Conservation (phyloP, 2,329 filamentous ascomycete species). For the Eutypa lata region DNA sequence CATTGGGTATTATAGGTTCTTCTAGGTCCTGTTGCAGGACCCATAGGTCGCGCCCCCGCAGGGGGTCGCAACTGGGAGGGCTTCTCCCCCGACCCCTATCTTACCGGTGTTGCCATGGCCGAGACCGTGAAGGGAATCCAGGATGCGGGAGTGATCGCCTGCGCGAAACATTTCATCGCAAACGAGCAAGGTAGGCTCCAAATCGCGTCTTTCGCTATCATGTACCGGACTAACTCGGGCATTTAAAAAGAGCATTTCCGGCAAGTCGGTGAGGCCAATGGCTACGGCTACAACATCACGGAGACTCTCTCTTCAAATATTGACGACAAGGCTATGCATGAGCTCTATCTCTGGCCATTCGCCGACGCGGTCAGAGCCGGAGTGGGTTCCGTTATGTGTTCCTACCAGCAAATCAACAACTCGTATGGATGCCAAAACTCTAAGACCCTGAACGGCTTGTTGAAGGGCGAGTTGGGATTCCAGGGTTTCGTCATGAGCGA, state of each 20-base stretch:
- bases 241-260: conserved; percentile 63
- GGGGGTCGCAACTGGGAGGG: conserved; percentile 72
- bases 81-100: conserved; percentile 69
- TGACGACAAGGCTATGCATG: conserved; percentile 72
- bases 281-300: conserved; percentile 60
- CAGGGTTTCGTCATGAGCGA: conserved; percentile 80
- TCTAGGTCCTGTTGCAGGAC: conserved; percentile 71
- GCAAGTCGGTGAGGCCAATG: conserved; percentile 52
- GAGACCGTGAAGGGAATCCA: conserved; percentile 79
- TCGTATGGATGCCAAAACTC: conserved; percentile 79
- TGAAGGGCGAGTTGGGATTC: conserved; percentile 79
- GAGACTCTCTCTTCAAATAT: conserved; percentile 59
- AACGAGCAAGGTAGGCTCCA: conserved; percentile 58
- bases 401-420: conserved; percentile 78
- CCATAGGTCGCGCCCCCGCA: conserved; percentile 64
- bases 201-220: not conserved
- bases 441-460: conserved; percentile 68
- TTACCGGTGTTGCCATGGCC: conserved; percentile 68
- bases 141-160: conserved; percentile 73
- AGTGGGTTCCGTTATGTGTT: conserved; percentile 62
- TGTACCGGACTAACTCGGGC: not conserved
- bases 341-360: conserved; percentile 77
- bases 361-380: conserved; percentile 68
- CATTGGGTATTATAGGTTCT: conserved; percentile 30
- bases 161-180: conserved; percentile 68